Conservation (phyloP, 2,329 filamentous ascomycete genomes). For the Orbilia blumenaviensis region DNA sequence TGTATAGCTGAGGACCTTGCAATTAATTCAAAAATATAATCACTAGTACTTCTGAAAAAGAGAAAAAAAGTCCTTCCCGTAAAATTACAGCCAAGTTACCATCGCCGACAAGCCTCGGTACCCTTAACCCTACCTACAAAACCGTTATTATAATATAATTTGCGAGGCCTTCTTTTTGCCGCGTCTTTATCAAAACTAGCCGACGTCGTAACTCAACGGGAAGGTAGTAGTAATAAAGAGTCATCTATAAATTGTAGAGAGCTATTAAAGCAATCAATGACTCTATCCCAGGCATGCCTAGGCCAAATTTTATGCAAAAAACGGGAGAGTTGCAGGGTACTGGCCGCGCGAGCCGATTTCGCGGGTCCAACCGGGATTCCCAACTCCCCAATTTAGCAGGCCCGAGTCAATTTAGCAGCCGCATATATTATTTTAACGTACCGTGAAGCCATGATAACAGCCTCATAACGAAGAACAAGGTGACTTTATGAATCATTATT, state of each 20-base stretch:
- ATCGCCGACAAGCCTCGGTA: too few species aligned
- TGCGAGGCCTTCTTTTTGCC: neutral
- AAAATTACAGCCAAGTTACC: too few species aligned
- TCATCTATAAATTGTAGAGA: neutral
- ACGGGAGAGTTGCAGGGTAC: neutral
- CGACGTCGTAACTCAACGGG: neutral
- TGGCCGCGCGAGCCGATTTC: neutral
- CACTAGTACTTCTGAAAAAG: too few species aligned
- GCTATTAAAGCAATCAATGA: neutral
- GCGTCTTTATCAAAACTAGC: neutral
- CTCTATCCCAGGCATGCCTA: neutral
- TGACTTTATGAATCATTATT: too few species aligned
- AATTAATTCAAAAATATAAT: too few species aligned
- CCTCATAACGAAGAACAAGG: too few species aligned
- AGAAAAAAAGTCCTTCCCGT: too few species aligned
- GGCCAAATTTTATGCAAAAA: neutral
- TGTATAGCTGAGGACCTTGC: too few species aligned
- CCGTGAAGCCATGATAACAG: too few species aligned
- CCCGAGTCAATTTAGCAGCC: neutral
- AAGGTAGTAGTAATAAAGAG: neutral
- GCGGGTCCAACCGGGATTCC: neutral
- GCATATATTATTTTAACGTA: too few species aligned
- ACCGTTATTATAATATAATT: too few species aligned
- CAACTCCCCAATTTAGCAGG: neutral
- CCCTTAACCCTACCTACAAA: too few species aligned